Evolutionary conservation across 1,284 basidiomycete species (phyloP).

Genomic region (Ceratobasidium sp.): DNA sequence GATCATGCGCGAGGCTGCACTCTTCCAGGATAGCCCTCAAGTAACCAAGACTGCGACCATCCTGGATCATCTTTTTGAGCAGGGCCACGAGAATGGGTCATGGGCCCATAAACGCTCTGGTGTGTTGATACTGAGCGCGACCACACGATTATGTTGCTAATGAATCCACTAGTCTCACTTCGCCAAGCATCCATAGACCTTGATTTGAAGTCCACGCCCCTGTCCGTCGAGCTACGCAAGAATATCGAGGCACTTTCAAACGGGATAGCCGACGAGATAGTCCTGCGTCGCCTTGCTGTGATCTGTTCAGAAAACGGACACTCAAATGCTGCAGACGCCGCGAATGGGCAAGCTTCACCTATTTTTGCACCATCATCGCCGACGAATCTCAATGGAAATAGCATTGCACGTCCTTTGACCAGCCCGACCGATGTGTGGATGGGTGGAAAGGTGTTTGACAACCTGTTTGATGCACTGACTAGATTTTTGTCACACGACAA

Average conservation of each 20-base stretch:
- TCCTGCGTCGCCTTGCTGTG: slow-evolving; percentile 64
- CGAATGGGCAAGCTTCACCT: slow-evolving; percentile 21
- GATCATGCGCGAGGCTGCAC: slow-evolving; percentile 71
- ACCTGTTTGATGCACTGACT: slow-evolving; percentile 66
- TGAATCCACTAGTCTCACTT: slow-evolving; percentile 1
- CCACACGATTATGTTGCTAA: not conserved
- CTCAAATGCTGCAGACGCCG: not conserved
- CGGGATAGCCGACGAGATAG: slow-evolving; percentile 57
- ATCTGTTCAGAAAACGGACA: slow-evolving; percentile 37
- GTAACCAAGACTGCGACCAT: slow-evolving; percentile 60
- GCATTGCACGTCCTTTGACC: slow-evolving; percentile 1
- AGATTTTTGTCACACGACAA: slow-evolving; percentile 63
- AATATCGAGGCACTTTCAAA: slow-evolving; percentile 62
- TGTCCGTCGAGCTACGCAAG: slow-evolving; percentile 55
- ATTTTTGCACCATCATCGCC: slow-evolving; percentile 32
- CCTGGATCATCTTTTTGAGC: slow-evolving; percentile 54
- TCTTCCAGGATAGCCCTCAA: slow-evolving; percentile 76
- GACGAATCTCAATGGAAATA: slow-evolving; percentile 12
- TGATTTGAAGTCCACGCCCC: slow-evolving; percentile 6
- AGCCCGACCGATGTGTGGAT: slow-evolving; percentile 60
- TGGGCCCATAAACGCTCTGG: slow-evolving; percentile 74
- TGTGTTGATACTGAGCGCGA: not conserved
- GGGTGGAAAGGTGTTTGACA: slow-evolving; percentile 67
- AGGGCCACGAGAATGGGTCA: slow-evolving; percentile 62
- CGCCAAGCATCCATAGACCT: slow-evolving; percentile 51